Base-by-base conservation (phyloP, 2,329 filamentous ascomycete species). In the Fusarium coicis region DNA sequence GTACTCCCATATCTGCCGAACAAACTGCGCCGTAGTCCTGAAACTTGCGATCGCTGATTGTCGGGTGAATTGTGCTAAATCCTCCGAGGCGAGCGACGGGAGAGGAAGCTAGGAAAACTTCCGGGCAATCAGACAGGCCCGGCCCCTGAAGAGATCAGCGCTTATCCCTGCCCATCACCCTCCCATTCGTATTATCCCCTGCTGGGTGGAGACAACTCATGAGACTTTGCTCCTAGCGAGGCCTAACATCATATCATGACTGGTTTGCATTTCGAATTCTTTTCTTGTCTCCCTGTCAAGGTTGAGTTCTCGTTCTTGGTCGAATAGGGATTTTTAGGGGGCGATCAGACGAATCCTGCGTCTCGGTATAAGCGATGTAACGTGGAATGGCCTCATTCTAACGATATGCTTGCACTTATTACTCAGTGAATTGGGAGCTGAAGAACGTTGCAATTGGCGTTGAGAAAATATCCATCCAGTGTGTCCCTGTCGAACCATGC, bases 1-100 rank as follows among this genome's bases (percentile, higher is more conserved):
- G 49, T 19, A 34, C n/a, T 23, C 0, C 6, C 0, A 0, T 5
- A 23, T 18, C 3, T 18, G n/a, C 28, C n/a, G 32, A 34, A 10
- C n/a, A 15, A 26, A 2, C n/a, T 36, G 10, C 49, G n/a, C 49
- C 32, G 32, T 11, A n/a, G 16, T 36, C 2, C 5, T 37, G 32
- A 37, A 37, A 36, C 30, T 37, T 49, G 14, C 1, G 37, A 58
- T n/a, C 42, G 43, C 15, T 10, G 43, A 58, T 58, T 32, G 14
- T 37, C 18, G 34, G 19, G 19, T 28, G 19, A 50, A 36, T 37
- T 50, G 14, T 19, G 19, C 15, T 26, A 23, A 32, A 47, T 50
- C 34, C 43, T 39, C 43, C 55, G 43, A 58, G 43, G 26, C 55
- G 34, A 50, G 42, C 5, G 2, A 10, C n/a, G n/a, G n/a, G 16